These are phyloP conservation scores for Tulasnella sp. DNA, from an alignment of 768 basidiomycete species.

Conservation along the genomic window DNA sequence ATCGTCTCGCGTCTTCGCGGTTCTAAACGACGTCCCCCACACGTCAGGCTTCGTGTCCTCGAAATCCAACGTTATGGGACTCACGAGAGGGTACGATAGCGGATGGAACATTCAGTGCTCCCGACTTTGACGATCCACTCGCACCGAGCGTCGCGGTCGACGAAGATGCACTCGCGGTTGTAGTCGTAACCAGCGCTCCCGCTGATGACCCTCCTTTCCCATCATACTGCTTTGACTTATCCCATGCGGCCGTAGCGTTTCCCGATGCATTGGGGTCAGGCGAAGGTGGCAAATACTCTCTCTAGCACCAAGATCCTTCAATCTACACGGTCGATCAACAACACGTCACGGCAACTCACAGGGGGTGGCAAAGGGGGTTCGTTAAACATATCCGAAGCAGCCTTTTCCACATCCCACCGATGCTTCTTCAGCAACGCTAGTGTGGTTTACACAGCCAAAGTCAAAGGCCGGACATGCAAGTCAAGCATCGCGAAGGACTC, in stretches of 20 bases:
- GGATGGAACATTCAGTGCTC: background rate
- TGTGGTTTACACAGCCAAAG: background rate
- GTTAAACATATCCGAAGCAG: background rate
- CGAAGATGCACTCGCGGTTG: background rate
- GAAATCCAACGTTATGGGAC: background rate
- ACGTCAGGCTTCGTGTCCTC: background rate
- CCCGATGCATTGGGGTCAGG: no score
- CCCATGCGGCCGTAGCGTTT: no score
- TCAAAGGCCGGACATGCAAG: no score
- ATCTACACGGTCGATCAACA: background rate
- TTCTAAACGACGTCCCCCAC: no score
- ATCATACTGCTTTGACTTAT: no score
- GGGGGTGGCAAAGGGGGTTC: background rate
- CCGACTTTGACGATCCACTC: background rate
- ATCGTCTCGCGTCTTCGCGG: background rate
- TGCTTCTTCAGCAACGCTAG: conserved; percentile 7
- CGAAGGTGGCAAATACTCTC: no score
- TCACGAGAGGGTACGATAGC: background rate
- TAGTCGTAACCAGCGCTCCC: no score
- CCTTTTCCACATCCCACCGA: conserved; percentile 5
- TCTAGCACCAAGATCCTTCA: background rate
- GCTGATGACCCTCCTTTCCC: no score
- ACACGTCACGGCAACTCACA: background rate
- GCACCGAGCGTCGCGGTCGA: background rate
- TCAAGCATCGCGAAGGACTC: no score